phyloP scores from a whole-genome alignment of 352 stramenopile species.

The Pythium periplocum region DNA sequence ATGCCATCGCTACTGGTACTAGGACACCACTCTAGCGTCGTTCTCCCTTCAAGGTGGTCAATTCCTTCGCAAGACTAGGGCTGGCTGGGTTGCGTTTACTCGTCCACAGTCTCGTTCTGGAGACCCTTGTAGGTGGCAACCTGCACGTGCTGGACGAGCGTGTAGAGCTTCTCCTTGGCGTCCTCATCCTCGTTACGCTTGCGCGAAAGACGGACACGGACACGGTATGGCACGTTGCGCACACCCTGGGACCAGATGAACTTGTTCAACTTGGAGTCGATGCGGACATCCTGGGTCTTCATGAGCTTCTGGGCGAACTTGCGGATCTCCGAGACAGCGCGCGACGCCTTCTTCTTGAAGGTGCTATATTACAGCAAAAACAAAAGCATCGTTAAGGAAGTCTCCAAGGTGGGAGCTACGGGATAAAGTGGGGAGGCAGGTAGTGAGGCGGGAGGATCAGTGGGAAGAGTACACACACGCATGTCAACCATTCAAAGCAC shows the following conservation, averaged over 20 bases:
- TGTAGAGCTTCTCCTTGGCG: slow-evolving; percentile 99
- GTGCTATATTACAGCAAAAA: slow-evolving; percentile 39
- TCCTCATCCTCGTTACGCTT: slow-evolving; percentile 99
- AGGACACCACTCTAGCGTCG: too few species aligned
- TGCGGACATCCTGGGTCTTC: slow-evolving; percentile 96
- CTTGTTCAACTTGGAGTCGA: slow-evolving; percentile 97
- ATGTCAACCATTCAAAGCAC: too few species aligned
- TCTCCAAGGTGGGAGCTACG: slow-evolving; percentile 86
- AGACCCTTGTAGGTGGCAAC: slow-evolving; percentile 96
- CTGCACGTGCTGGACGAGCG: slow-evolving; percentile 96
- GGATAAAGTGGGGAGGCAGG: background rate
- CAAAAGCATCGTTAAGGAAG: slow-evolving; percentile 71
- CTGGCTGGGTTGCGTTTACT: slow-evolving; percentile 38
- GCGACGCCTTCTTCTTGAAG: slow-evolving; percentile 98
- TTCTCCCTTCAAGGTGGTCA: too few species aligned
- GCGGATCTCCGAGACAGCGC: slow-evolving; percentile 96
- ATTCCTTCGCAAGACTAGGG: too few species aligned
- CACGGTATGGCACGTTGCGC: slow-evolving; percentile 96
- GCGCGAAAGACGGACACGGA: slow-evolving; percentile 96
- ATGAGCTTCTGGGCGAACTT: slow-evolving; percentile 97
- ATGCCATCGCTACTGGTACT: too few species aligned
- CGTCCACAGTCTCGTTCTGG: slow-evolving; percentile 94
- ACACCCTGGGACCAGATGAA: slow-evolving; percentile 97
- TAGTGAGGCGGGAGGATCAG: too few species aligned
- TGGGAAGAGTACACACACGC: too few species aligned